Percentiles rank a stretch among this genome's conserved stretches.
Conservation (phyloP, 2,329 filamentous ascomycete genomes). For the Beauveria caledonica region DNA sequence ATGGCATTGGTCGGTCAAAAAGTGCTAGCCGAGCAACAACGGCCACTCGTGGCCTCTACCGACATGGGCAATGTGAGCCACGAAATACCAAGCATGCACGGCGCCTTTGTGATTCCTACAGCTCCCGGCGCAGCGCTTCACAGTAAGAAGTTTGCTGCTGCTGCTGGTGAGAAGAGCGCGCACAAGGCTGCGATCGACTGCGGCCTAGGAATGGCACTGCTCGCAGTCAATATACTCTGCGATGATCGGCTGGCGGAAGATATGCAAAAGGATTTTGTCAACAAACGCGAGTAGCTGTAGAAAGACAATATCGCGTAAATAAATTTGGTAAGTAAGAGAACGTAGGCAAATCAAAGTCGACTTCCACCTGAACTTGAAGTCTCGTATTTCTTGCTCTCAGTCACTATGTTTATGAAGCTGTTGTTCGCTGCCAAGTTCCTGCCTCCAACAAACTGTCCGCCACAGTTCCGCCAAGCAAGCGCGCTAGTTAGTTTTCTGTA, state of each 20-base stretch:
- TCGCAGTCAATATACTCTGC: slow-evolving; percentile 16
- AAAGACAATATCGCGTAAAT: no score
- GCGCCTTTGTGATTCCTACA: slow-evolving; percentile 33
- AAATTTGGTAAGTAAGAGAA: no score
- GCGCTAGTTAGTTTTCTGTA: no score
- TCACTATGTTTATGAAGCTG: no score
- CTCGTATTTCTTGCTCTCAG: no score
- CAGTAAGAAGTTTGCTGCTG: slow-evolving; percentile 30
- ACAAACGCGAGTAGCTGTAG: not conserved
- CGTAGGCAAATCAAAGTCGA: no score
- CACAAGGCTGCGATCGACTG: slow-evolving; percentile 29
- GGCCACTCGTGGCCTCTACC: slow-evolving; percentile 28
- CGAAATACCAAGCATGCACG: slow-evolving; percentile 33
- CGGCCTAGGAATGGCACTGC: slow-evolving; percentile 29
- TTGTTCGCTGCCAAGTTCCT: no score
- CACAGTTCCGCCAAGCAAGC: no score
- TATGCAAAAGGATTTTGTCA: not conserved
- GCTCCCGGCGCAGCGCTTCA: slow-evolving; percentile 24
- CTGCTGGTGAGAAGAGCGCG: slow-evolving; percentile 27
- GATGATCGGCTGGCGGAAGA: slow-evolving; percentile 4
- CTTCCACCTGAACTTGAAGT: no score
- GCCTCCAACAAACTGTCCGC: no score
- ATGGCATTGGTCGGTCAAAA: slow-evolving; percentile 30
- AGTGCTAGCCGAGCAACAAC: slow-evolving; percentile 25
- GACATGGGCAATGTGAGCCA: slow-evolving; percentile 40